Base-by-base conservation (phyloP, 1,139 yeast genomes). In the Candida sp. region DNA sequence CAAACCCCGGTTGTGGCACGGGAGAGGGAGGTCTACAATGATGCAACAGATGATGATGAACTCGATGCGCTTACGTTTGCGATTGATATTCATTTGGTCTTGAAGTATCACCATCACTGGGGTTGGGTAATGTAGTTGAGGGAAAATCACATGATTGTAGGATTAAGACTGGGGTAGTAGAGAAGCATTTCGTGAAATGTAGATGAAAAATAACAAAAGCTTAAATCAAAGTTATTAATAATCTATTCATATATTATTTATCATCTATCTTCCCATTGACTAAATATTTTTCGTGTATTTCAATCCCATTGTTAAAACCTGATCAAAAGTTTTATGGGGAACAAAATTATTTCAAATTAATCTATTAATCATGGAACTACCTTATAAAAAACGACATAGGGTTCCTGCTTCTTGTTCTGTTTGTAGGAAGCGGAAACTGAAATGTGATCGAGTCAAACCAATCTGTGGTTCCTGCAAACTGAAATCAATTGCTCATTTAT, bases 401-500 rank as follows among this genome's bases (percentile, higher is more conserved):
- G 57, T 70, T 19, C 75, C 77, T 15, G 69, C 76, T 5, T 70
- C 75, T 36, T 73, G 79, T 51, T 69, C 73, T 41, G 75, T 73
- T 12, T 73, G 79, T 51, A 67, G 78, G 30, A 72, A 70, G 50
- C 55, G 79, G 41, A 73, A 73, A 53, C 64, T 72, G 39, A 64
- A 63, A 55, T 83, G 89, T 70, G 88, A 82, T 56, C 70, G 85
- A 51, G 73, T 70, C 35, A 73, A 76, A 53, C 95, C 95, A 1
- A 81, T 82, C 34, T 86, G 95, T 64, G 80, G 86, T 5, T 77
- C 84, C 41, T 86, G 95, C 66, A 74, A 77, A 42, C 81, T 81
- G 63, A 84, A 85, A 43, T 86, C 88, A 12, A 85, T 85, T 22
- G 84, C 86, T 23, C 90, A 85, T 60, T 64, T 84, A 33, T 86